Conservation (phyloP, 2,329 filamentous ascomycete species). For the Monilinia laxa region DNA sequence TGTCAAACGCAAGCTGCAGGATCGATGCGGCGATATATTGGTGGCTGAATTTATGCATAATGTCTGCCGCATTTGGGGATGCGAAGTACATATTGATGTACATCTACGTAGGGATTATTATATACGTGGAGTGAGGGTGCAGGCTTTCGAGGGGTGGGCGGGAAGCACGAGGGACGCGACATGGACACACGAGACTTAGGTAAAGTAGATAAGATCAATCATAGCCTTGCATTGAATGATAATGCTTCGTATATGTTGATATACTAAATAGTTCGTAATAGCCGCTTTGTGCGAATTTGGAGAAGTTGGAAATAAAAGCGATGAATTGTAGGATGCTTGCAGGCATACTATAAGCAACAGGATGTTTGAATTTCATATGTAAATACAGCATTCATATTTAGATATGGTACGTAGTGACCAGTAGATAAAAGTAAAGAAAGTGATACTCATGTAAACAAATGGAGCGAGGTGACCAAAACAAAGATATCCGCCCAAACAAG, state of each 20-base stretch:
- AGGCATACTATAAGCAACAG: not conserved
- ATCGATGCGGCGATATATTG: constrained; percentile 4
- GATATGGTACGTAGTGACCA: not conserved
- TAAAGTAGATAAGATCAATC: not conserved
- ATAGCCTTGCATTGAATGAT: not conserved
- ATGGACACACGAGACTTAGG: not conserved
- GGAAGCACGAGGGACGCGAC: not conserved
- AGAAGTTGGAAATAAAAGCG: not conserved
- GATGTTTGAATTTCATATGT: not conserved
- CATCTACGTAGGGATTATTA: not conserved
- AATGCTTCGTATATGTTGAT: not conserved
- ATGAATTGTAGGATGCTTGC: not conserved
- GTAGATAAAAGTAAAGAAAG: not conserved
- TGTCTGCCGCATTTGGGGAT: constrained; percentile 4
- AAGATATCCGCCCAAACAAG: not conserved
- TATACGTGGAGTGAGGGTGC: not conserved
- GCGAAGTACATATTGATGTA: constrained; percentile 17
- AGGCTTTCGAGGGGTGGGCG: no score
- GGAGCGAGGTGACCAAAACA: not conserved
- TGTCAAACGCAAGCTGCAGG: constrained; percentile 8
- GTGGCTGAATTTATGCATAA: not conserved
- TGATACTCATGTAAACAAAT: not conserved
- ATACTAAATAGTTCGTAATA: not conserved
- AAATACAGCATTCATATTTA: not conserved
- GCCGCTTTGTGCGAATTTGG: no score